phyloP scores from a whole-genome alignment of 257 asterid species.

The Verbascum thapsus region DNA sequence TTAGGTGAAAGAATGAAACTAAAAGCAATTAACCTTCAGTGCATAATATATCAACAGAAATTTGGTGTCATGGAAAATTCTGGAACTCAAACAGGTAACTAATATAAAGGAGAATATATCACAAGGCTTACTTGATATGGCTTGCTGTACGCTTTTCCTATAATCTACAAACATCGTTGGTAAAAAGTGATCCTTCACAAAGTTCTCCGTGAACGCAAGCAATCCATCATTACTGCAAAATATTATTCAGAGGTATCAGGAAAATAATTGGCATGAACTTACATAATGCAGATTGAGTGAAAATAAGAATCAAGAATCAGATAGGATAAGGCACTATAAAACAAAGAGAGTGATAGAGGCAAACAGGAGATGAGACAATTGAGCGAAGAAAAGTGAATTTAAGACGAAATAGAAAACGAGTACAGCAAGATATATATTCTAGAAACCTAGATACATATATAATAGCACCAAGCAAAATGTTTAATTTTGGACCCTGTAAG shows the following conservation, averaged over 20 bases:
- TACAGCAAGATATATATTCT: background rate
- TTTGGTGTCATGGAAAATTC: slow-evolving; percentile 14
- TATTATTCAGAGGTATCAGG: slow-evolving; percentile 16
- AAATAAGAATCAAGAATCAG: slow-evolving; percentile 20
- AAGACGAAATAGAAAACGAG: slow-evolving; percentile 15
- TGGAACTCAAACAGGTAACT: slow-evolving; percentile 31
- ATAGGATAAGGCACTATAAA: slow-evolving; percentile 23
- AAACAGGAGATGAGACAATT: slow-evolving; percentile 19
- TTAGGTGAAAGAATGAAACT: slow-evolving; percentile 6
- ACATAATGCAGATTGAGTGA: slow-evolving; percentile 22
- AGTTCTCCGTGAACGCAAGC: slow-evolving; percentile 90
- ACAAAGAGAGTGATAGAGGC: slow-evolving; percentile 7
- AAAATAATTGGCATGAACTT: slow-evolving; percentile 33
- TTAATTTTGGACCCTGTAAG: background rate
- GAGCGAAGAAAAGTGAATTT: slow-evolving; percentile 8
- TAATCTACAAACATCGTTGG: slow-evolving; percentile 99
- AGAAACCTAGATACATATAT: slow-evolving; percentile 11
- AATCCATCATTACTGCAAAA: slow-evolving; percentile 93
- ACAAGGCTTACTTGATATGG: slow-evolving; percentile 92
- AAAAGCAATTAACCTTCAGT: slow-evolving; percentile 8
- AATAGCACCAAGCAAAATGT: slow-evolving; percentile 13
- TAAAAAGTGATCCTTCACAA: slow-evolving; percentile 96
- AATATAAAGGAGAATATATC: slow-evolving; percentile 28
- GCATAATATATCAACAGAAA: slow-evolving; percentile 11
- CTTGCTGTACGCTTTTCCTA: slow-evolving; percentile 96